Evolutionary conservation across 2,329 filamentous ascomycete species (phyloP).

Genomic region (Phialophora tarda): DNA sequence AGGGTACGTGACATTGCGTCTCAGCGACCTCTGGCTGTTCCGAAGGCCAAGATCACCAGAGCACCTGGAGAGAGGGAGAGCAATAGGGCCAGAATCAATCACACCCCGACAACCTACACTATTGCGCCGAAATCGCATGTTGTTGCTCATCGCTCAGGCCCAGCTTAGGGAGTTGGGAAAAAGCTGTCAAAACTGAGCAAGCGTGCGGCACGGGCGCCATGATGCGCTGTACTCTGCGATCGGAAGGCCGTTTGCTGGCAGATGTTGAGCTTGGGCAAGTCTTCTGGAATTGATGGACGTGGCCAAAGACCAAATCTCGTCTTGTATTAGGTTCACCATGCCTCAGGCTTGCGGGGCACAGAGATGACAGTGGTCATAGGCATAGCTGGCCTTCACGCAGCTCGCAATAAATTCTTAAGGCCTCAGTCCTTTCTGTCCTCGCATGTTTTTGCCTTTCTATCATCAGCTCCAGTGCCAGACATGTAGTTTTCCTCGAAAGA

Average conservation of each 20-base stretch:
- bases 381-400: neutral
- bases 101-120: constrained; percentile 65
- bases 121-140: constrained; percentile 57
- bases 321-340: neutral
- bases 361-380: neutral
- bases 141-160: neutral
- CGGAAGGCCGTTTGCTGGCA: neutral
- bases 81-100: constrained; percentile 65
- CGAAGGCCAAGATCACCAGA: constrained; percentile 43
- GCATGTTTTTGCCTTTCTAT: neutral
- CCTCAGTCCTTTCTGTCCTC: neutral
- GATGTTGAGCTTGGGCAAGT: neutral
- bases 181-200: neutral
- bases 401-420: neutral
- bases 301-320: neutral
- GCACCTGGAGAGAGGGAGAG: constrained; percentile 39
- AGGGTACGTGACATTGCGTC: constrained; percentile 35
- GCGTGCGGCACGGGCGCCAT: constrained; percentile 4
- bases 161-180: constrained; percentile 3
- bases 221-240: neutral
- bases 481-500: neutral
- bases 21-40: constrained; percentile 53
- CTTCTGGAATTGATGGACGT: neutral
- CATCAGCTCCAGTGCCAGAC: neutral
- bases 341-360: neutral